phyloP scores from a whole-genome alignment of 1,284 basidiomycete species.

The Pyrrhoderma noxium region DNA sequence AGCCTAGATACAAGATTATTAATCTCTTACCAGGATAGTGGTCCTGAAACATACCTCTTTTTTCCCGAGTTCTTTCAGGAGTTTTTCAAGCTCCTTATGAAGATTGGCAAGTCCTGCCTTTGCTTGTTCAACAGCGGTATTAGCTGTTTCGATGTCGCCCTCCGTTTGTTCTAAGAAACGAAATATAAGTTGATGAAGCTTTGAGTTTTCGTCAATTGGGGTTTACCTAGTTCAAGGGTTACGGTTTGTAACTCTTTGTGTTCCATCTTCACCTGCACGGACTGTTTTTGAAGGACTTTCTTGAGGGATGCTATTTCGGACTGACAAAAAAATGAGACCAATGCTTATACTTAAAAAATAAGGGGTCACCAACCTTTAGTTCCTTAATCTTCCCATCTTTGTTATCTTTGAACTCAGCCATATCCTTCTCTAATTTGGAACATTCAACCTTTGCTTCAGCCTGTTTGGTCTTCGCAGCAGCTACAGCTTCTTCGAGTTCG shows the following conservation, averaged over 20 bases:
- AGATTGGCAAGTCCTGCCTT: constrained; percentile 51
- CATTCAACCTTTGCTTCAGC: constrained; percentile 70
- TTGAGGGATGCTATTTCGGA: constrained; percentile 54
- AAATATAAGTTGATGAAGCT: not conserved
- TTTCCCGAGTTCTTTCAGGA: constrained; percentile 46
- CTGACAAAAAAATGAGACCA: constrained; percentile 1
- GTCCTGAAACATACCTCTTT: constrained; percentile 43
- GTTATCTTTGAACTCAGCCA: constrained; percentile 98
- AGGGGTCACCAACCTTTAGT: constrained; percentile 61
- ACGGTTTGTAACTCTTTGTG: constrained; percentile 89
- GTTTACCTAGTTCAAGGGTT: constrained; percentile 73
- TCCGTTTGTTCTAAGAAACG: constrained; percentile 70
- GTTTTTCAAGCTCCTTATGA: constrained; percentile 55
- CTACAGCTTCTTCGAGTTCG: constrained; percentile 60
- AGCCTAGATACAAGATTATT: constrained; percentile 33
- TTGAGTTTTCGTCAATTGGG: not conserved
- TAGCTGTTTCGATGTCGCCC: constrained; percentile 63
- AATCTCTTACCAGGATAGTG: not conserved
- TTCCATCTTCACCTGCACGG: constrained; percentile 73
- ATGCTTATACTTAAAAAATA: not conserved
- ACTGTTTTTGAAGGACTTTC: constrained; percentile 72
- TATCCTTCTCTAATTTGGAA: constrained; percentile 88
- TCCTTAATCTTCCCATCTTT: constrained; percentile 96
- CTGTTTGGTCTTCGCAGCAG: constrained; percentile 70
- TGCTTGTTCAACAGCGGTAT: constrained; percentile 55